Evolutionary conservation across 1,284 basidiomycete genomes (phyloP).

Genomic region (Trametes polyzona): DNA sequence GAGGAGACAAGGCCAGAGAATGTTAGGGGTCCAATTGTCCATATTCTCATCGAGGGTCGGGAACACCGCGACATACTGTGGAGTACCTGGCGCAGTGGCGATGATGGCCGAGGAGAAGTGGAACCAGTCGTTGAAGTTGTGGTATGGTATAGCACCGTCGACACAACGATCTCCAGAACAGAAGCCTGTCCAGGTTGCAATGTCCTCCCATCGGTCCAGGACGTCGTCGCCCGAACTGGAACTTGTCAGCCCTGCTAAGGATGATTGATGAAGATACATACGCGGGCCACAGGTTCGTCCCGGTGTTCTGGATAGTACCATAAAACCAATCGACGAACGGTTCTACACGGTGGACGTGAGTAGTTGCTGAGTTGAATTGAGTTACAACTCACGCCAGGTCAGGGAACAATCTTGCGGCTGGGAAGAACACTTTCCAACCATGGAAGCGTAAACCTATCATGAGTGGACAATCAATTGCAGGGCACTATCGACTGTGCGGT

Average conservation of each 20-base stretch:
- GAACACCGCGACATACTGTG: not conserved
- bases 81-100: constrained; percentile 9
- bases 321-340: constrained; percentile 18
- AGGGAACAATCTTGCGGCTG: constrained; percentile 6
- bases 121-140: constrained; percentile 17
- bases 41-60: not conserved
- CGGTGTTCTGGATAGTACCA: constrained; percentile 5
- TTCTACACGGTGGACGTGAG: not conserved
- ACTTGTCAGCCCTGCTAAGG: not conserved
- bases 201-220: constrained; percentile 4
- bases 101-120: constrained; percentile 8
- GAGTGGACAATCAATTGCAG: too few relatives aligned
- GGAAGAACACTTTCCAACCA: constrained; percentile 7
- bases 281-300: constrained; percentile 4
- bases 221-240: constrained; percentile 11
- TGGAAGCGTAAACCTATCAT: constrained; percentile 1
- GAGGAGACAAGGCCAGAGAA: constrained; percentile 11
- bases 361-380: not conserved
- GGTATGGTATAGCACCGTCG: constrained; percentile 8
- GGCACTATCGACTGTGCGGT: not conserved
- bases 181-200: constrained; percentile 12
- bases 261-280: not conserved
- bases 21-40: constrained; percentile 10
- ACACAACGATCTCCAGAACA: constrained; percentile 4
- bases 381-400: constrained; percentile 5